phyloP scores from a whole-genome alignment of 2,329 filamentous ascomycete genomes.

The Diaporthe nobilis region DNA sequence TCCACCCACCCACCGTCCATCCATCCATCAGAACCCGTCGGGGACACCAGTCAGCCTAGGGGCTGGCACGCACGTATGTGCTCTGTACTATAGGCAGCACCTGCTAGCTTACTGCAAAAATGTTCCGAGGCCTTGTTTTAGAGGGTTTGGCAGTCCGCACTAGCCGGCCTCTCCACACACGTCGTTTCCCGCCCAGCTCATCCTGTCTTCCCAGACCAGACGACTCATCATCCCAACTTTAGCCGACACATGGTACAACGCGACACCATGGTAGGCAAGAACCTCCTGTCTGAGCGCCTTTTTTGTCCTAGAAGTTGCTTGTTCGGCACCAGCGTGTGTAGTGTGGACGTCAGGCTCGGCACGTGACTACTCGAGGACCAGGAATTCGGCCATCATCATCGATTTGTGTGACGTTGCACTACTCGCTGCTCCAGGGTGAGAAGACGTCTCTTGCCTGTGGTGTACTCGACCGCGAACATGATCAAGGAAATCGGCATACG shows the following conservation, averaged over 20 bases:
- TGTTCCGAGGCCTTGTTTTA: neutral
- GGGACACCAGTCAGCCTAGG: neutral
- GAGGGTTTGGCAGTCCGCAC: neutral
- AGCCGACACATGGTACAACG: slow-evolving; percentile 21
- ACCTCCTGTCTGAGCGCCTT: slow-evolving; percentile 20
- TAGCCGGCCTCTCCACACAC: neutral
- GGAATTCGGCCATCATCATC: neutral
- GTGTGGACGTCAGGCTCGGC: neutral
- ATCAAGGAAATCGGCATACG: too few relatives aligned
- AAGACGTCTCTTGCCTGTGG: too few relatives aligned
- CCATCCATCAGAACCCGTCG: neutral
- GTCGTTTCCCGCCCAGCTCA: slow-evolving; percentile 22
- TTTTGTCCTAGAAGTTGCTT: neutral
- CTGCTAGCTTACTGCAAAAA: slow-evolving; percentile 4
- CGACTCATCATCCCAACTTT: slow-evolving; percentile 20
- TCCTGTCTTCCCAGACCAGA: slow-evolving; percentile 15
- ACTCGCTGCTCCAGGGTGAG: neutral
- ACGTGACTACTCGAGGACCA: slow-evolving; percentile 3
- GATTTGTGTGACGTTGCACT: neutral
- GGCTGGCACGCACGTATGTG: neutral
- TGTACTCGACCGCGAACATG: too few relatives aligned
- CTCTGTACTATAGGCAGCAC: neutral
- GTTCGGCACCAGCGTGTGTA: neutral
- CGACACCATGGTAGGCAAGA: slow-evolving; percentile 7
- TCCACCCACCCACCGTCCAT: neutral